Conservation (phyloP, 768 basidiomycete species). For the Lanmaoa pseudosensibilis region DNA sequence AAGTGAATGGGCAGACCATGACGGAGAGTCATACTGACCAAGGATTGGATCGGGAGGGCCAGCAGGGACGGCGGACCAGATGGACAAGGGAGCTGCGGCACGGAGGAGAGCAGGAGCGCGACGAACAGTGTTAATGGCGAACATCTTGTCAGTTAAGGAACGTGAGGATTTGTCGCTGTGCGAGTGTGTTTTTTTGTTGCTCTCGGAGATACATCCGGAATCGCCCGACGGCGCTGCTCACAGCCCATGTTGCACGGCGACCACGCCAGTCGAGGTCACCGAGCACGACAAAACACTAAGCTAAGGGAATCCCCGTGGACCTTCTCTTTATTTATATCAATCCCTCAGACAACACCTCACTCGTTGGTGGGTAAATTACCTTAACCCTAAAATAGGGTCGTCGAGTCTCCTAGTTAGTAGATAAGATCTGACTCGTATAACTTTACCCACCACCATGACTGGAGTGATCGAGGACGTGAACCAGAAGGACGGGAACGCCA, state of each 20-base stretch:
- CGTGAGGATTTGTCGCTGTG: conserved; percentile 1
- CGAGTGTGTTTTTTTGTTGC: neutral
- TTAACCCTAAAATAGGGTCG: conserved; percentile 22
- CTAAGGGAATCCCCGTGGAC: too few species aligned
- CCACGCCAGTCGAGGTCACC: neutral
- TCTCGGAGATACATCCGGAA: conserved; percentile 7
- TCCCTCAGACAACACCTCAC: neutral
- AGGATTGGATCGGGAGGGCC: conserved; percentile 94
- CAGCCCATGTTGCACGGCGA: neutral
- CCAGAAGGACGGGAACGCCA: neutral
- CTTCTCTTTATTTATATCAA: neutral
- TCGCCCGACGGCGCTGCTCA: conserved; percentile 15
- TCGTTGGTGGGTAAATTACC: neutral
- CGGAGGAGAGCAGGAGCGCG: conserved; percentile 44
- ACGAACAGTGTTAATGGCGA: conserved; percentile 49
- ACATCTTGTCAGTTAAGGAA: conserved; percentile 29
- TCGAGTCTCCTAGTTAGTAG: neutral
- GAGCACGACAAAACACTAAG: neutral
- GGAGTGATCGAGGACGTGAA: neutral
- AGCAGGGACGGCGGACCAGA: conserved; percentile 80
- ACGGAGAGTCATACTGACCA: conserved; percentile 45
- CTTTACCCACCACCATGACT: conserved; percentile 18
- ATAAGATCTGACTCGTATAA: conserved; percentile 22
- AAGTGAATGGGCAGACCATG: conserved; percentile 6
- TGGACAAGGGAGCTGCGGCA: conserved; percentile 51